Percentiles rank a stretch among this genome's conserved stretches.
phyloP scores from a whole-genome alignment of 2,329 filamentous ascomycete species.

The Didymosphaeria variabile region DNA sequence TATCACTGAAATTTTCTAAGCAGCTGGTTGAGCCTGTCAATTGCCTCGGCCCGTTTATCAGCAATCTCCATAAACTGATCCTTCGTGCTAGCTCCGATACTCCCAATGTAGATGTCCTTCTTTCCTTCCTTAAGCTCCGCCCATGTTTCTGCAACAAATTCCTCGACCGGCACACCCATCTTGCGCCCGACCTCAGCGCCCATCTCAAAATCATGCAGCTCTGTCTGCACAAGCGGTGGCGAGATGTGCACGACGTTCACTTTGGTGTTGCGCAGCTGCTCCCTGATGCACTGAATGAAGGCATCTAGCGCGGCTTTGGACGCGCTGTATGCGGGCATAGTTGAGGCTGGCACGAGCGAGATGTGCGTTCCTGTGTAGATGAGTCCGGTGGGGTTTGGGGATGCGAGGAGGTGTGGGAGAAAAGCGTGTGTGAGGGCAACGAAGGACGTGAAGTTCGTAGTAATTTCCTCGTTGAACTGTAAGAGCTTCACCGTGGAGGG shows the following conservation, averaged over 20 bases:
- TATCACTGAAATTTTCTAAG: conserved; percentile 14
- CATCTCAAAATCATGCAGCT: conserved; percentile 58
- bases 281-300: conserved; percentile 56
- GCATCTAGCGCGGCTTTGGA: conserved; percentile 63
- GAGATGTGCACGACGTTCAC: conserved; percentile 60
- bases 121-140: conserved; percentile 52
- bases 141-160: conserved; percentile 59
- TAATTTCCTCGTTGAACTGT: conserved; percentile 54
- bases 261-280: conserved; percentile 50
- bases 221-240: conserved; percentile 56
- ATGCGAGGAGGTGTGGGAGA: conserved; percentile 55
- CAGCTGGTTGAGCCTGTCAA: conserved; percentile 24
- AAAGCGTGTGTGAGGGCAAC: conserved; percentile 58
- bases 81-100: conserved; percentile 34
- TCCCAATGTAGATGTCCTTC: conserved; percentile 54
- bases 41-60: conserved; percentile 36
- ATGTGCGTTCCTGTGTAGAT: conserved; percentile 55
- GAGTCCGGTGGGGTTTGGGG: conserved; percentile 30
- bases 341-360: conserved; percentile 57
- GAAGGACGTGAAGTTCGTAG: conserved; percentile 60
- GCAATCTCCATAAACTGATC: conserved; percentile 46
- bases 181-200: conserved; percentile 53
- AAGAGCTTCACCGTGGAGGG: conserved; percentile 56
- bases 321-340: conserved; percentile 62
- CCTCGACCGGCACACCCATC: conserved; percentile 60